Conservation (phyloP, 306 rosid genomes). For the Malus domestica region ASM211411v1 NC_041794.1:4664501-4665000, state of each 20-base stretch:
- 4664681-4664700: background rate
- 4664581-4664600: constrained; percentile 41
- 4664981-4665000: background rate
- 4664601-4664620: constrained; percentile 39
- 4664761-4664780: constrained; percentile 19
- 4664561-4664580: constrained; percentile 19
- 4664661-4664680: background rate
- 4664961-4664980: constrained; percentile 19
- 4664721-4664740: background rate
- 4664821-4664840: background rate
- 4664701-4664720: constrained; percentile 23
- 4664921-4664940: background rate
- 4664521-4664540: constrained; percentile 16
- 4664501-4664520: constrained; percentile 25
- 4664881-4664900: background rate
- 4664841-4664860: background rate
- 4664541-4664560: constrained; percentile 23
- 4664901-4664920: background rate
- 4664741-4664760: background rate
- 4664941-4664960: constrained; percentile 2
- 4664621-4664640: constrained; percentile 39
- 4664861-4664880: background rate
- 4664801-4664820: constrained; percentile 15
- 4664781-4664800: constrained; percentile 19
- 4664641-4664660: constrained; percentile 35